Evolutionary conservation across 148 eudicot genomes (phyloP).

Genomic region (Vaccinium vitisidaea): DNA sequence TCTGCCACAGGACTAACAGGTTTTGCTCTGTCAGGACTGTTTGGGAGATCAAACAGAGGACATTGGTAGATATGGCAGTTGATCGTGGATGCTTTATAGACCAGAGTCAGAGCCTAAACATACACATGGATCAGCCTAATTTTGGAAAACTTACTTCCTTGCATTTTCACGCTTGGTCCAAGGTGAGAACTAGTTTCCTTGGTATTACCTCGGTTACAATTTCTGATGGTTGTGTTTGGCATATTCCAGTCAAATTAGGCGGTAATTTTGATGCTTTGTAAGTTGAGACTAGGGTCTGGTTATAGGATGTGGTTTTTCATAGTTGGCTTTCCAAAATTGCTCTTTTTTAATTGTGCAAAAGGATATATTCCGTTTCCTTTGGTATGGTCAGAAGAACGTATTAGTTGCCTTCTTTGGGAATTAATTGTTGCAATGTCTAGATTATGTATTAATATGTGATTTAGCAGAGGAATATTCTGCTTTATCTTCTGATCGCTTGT

Average conservation of each 20-base stretch:
- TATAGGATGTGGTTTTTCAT: background rate
- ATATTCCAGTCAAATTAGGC: background rate
- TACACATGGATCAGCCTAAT: slow-evolving; percentile 80
- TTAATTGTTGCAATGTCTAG: background rate
- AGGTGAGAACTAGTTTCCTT: slow-evolving; percentile 27
- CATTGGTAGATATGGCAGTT: slow-evolving; percentile 76
- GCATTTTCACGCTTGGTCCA: slow-evolving; percentile 77
- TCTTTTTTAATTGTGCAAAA: background rate
- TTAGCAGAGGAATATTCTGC: background rate
- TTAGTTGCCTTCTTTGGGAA: background rate
- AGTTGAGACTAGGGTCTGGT: background rate
- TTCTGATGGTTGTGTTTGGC: background rate
- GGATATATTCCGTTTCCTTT: background rate
- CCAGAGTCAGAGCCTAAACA: slow-evolving; percentile 80
- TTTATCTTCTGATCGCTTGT: slow-evolving; percentile 8
- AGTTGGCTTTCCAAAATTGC: background rate
- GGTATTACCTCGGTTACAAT: background rate
- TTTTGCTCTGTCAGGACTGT: slow-evolving; percentile 61
- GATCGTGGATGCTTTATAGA: slow-evolving; percentile 79
- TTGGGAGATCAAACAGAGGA: slow-evolving; percentile 82
- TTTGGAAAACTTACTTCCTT: slow-evolving; percentile 74
- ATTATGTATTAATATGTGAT: background rate
- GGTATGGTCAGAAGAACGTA: background rate
- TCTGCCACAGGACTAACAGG: slow-evolving; percentile 2
- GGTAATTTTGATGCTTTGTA: background rate